These are phyloP conservation scores for Candida sojae DNA, from an alignment of 1,139 yeast species.

Conservation along the genomic window DNA sequence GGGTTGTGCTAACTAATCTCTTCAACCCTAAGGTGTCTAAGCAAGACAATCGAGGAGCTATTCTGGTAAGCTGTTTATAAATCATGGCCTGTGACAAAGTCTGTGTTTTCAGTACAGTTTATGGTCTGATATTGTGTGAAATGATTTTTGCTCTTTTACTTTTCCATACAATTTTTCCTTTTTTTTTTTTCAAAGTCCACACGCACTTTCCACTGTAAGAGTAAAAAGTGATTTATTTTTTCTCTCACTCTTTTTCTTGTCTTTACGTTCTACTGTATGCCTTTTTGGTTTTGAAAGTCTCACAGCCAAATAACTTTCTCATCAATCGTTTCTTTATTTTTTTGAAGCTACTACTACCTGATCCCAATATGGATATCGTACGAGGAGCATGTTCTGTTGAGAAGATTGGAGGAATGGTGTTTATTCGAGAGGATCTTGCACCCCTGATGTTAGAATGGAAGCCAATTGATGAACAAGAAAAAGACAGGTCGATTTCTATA, in stretches of 20 bases:
- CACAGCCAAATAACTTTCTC: no score
- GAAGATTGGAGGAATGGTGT: conserved; percentile 67
- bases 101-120: neutral
- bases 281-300: no score
- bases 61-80: neutral
- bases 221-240: neutral
- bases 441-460: conserved; percentile 72
- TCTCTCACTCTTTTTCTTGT: neutral
- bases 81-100: neutral
- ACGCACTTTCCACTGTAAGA: neutral
- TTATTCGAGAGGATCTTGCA: conserved; percentile 62
- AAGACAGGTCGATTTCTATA: conserved; percentile 48
- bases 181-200: conserved; percentile 2
- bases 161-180: neutral
- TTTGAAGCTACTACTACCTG: neutral
- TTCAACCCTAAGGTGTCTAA: neutral
- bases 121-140: conserved; percentile 1
- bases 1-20: neutral
- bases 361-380: conserved; percentile 28
- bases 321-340: neutral
- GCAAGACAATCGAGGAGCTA: neutral
- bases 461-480: conserved; percentile 52
- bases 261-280: neutral
- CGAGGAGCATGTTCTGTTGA: conserved; percentile 71
- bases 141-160: neutral